Conservation (phyloP, 2,329 filamentous ascomycete species). For the Helicocarpus griseus region DNA sequence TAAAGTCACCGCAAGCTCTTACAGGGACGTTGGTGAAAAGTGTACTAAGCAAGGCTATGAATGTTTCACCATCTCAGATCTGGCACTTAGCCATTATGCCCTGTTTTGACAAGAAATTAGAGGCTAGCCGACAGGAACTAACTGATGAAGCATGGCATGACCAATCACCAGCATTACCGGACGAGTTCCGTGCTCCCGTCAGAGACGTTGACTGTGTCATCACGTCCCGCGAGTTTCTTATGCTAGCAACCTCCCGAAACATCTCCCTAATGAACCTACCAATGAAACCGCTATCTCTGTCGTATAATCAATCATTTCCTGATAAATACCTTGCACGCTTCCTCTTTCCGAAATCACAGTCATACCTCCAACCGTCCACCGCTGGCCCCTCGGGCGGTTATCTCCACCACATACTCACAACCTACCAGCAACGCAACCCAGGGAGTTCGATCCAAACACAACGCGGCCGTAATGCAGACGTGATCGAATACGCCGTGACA, state of each 20-base stretch:
- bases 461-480: slow-evolving; percentile 80
- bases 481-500: slow-evolving; percentile 70
- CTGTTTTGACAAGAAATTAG: slow-evolving; percentile 97
- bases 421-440: slow-evolving; percentile 59
- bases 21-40: slow-evolving; percentile 87
- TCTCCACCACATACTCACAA: slow-evolving; percentile 71
- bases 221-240: slow-evolving; percentile 86
- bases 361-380: slow-evolving; percentile 34
- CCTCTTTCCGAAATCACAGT: slow-evolving; percentile 51
- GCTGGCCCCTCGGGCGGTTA: slow-evolving; percentile 84
- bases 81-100: slow-evolving; percentile 97
- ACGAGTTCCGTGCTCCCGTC: slow-evolving; percentile 38
- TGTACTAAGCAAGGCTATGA: slow-evolving; percentile 61
- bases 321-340: slow-evolving; percentile 62
- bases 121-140: slow-evolving; percentile 86
- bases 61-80: slow-evolving; percentile 66
- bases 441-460: slow-evolving; percentile 61
- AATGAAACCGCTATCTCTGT: slow-evolving; percentile 42
- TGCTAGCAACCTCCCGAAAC: slow-evolving; percentile 70
- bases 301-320: slow-evolving; percentile 54
- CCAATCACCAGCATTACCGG: slow-evolving; percentile 29
- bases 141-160: slow-evolving; percentile 65
- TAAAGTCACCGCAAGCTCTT: slow-evolving; percentile 91
- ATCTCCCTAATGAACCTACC: slow-evolving; percentile 67
- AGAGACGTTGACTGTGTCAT: slow-evolving; percentile 97